phyloP scores from a whole-genome alignment of 495 filamentous ascomycete genomes.

The Penicillium cataractarum region DNA sequence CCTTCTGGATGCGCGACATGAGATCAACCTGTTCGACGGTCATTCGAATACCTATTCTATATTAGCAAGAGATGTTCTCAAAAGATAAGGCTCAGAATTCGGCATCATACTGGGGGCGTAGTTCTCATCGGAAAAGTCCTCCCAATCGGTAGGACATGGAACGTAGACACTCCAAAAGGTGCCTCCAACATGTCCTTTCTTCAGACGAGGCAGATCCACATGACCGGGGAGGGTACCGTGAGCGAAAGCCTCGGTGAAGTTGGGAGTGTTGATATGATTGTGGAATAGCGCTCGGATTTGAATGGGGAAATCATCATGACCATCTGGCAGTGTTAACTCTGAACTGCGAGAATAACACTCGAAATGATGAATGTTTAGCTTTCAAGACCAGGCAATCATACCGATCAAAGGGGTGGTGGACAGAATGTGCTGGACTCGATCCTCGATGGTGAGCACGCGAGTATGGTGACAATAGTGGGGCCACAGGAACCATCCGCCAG shows the following conservation, averaged over 20 bases:
- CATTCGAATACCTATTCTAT: conserved; percentile 59
- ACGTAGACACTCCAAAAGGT: conserved; percentile 93
- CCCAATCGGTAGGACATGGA: conserved; percentile 70
- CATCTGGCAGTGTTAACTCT: conserved; percentile 59
- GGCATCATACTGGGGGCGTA: conserved; percentile 57
- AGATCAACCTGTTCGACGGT: conserved; percentile 87
- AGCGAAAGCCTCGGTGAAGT: conserved; percentile 72
- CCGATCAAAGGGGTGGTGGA: conserved; percentile 78
- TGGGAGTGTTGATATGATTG: conserved; percentile 76
- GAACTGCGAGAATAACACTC: no score
- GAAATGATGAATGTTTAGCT: not conserved
- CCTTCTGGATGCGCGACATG: conserved; percentile 65
- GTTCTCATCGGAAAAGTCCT: conserved; percentile 72
- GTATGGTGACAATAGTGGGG: conserved; percentile 13
- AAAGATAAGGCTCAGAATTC: not conserved
- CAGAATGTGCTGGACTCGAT: conserved; percentile 72
- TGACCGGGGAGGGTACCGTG: conserved; percentile 69
- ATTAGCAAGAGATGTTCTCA: not conserved
- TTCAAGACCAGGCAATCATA: no score
- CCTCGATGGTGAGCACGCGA: conserved; percentile 51
- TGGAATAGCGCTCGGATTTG: conserved; percentile 65
- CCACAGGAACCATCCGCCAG: conserved; percentile 23
- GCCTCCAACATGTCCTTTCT: conserved; percentile 55
- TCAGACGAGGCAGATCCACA: conserved; percentile 75
- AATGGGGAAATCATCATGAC: conserved; percentile 88